A percentile compares a stretch with the other conserved stretches of the same genome.
Conservation (phyloP, 1,284 basidiomycete species). For the Trametes versicolor region DNA sequence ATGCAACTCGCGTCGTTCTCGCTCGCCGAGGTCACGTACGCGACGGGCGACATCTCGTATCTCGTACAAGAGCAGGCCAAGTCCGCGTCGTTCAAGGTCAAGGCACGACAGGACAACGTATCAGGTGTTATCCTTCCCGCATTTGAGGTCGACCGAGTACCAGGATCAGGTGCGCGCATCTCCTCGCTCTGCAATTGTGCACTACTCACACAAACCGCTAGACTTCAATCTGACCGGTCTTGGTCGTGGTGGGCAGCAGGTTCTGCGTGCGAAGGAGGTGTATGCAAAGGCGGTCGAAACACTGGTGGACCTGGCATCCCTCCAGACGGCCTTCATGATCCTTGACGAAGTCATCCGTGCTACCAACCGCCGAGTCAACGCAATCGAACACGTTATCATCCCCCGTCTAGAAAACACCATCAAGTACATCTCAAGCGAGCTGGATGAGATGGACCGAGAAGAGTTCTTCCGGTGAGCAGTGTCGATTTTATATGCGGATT, state of each 20-base stretch:
- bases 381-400: constrained; percentile 98
- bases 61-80: constrained; percentile 93
- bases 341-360: constrained; percentile 99
- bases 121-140: constrained; percentile 97
- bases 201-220: constrained; percentile 43
- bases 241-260: constrained; percentile 96
- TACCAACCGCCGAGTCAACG: constrained; percentile 98
- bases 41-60: constrained; percentile 97
- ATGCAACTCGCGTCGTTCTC: constrained; percentile 99
- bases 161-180: constrained; percentile 75
- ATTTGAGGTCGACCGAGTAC: constrained; percentile 90
- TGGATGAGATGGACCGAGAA: constrained; percentile 98
- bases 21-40: constrained; percentile 97
- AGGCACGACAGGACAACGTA: constrained; percentile 98
- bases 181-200: not conserved
- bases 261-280: constrained; percentile 92
- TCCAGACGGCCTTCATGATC: constrained; percentile 98
- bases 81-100: constrained; percentile 92
- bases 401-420: constrained; percentile 97
- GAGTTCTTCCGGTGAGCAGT: constrained; percentile 88
- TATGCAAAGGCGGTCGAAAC: constrained; percentile 98
- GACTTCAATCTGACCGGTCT: constrained; percentile 99
- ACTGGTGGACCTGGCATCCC: constrained; percentile 95
- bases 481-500: not conserved
- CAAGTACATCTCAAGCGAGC: constrained; percentile 94